Percentiles rank a stretch among this genome's conserved stretches.
These are phyloP conservation scores for Cetradonia linearis DNA, from an alignment of 495 filamentous ascomycete species.

Conservation along the genomic window DNA sequence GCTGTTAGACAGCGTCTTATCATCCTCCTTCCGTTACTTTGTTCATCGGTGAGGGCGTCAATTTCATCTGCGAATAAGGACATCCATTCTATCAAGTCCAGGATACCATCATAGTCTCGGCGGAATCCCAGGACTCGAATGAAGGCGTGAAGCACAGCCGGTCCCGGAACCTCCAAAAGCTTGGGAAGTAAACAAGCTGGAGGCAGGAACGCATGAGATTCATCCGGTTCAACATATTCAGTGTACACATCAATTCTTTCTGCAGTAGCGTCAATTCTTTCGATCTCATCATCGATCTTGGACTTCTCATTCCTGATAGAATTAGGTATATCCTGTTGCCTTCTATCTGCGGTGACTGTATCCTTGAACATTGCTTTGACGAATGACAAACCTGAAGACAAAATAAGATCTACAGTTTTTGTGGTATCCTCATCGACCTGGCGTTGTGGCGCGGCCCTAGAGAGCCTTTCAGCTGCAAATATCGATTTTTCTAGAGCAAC, in stretches of 20 bases:
- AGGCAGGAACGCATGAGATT: slow-evolving; percentile 11
- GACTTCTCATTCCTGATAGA: slow-evolving; percentile 13
- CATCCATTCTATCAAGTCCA: slow-evolving; percentile 47
- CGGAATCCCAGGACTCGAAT: slow-evolving; percentile 42
- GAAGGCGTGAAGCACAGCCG: slow-evolving; percentile 42
- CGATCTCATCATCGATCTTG: slow-evolving; percentile 1
- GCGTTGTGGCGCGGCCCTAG: neutral
- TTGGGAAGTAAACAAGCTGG: slow-evolving; percentile 25
- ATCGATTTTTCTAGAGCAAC: slow-evolving; percentile 36
- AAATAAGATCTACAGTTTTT: neutral
- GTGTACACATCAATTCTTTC: neutral
- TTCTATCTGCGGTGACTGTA: slow-evolving; percentile 5
- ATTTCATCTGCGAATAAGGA: slow-evolving; percentile 31
- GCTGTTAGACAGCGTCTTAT: slow-evolving; percentile 43
- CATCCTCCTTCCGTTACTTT: slow-evolving; percentile 34
- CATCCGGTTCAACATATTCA: neutral
- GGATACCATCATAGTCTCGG: slow-evolving; percentile 40
- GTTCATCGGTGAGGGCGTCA: slow-evolving; percentile 33
- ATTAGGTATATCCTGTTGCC: slow-evolving; percentile 12
- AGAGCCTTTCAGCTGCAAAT: slow-evolving; percentile 17
- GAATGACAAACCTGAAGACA: slow-evolving; percentile 8
- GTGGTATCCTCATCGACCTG: neutral
- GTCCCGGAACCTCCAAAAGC: slow-evolving; percentile 35
- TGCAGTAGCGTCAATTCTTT: neutral
- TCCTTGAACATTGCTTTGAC: slow-evolving; percentile 20